Conservation (phyloP, 2,329 filamentous ascomycete species). For the Hypoxylon sp. region DNA sequence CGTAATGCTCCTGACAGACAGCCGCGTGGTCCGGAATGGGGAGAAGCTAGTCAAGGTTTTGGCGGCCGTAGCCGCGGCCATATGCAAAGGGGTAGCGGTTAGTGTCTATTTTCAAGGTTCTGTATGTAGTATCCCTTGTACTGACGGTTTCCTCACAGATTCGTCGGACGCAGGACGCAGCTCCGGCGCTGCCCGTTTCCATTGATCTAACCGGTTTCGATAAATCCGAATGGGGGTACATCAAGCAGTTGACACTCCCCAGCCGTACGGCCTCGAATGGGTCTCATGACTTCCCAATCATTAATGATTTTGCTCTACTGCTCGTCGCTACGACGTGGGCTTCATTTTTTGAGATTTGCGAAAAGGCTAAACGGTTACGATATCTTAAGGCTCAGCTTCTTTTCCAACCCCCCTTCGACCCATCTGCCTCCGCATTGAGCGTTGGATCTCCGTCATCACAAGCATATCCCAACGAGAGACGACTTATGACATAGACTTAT, state of each 20-base stretch:
- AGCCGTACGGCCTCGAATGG: constrained; percentile 1
- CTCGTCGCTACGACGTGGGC: constrained; percentile 6
- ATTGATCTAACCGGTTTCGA: constrained; percentile 43
- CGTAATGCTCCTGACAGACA: constrained; percentile 71
- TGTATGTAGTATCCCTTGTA: neutral
- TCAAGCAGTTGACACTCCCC: neutral
- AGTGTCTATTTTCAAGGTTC: constrained; percentile 50
- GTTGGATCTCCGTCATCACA: constrained; percentile 49
- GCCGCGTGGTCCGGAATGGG: constrained; percentile 76
- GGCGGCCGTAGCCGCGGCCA: constrained; percentile 70
- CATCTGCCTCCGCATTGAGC: constrained; percentile 36
- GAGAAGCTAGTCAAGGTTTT: constrained; percentile 66
- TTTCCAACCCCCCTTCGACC: constrained; percentile 10
- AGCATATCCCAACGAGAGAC: constrained; percentile 54
- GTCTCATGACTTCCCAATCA: constrained; percentile 12
- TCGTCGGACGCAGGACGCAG: constrained; percentile 56
- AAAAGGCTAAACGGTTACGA: constrained; percentile 12
- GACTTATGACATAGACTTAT: constrained; percentile 57
- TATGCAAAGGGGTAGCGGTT: constrained; percentile 73
- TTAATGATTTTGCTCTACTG: constrained; percentile 3
- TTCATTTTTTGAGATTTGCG: constrained; percentile 16
- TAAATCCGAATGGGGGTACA: constrained; percentile 1
- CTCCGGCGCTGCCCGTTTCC: constrained; percentile 53
- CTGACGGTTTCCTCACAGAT: constrained; percentile 47
- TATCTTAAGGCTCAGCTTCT: constrained; percentile 19